phyloP scores from a whole-genome alignment of 495 filamentous ascomycete species.

The Aspergillus kassunensis region DNA sequence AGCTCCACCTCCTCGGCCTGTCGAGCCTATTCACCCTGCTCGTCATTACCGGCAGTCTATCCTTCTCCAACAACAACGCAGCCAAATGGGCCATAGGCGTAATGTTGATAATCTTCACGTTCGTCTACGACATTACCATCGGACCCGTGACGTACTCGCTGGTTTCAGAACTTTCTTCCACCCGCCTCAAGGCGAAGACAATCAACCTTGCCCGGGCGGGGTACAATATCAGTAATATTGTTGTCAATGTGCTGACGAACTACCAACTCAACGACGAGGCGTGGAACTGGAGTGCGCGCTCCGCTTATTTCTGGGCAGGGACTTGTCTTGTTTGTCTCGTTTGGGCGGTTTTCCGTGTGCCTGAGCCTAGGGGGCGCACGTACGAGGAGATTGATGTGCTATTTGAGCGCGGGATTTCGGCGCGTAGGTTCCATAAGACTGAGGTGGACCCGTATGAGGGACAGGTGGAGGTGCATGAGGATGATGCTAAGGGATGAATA shows the following conservation, averaged over 20 bases:
- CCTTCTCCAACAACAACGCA: conserved; percentile 40
- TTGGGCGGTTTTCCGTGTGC: conserved; percentile 64
- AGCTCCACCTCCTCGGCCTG: conserved; percentile 61
- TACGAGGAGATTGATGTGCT: conserved; percentile 26
- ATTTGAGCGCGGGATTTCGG: conserved; percentile 11
- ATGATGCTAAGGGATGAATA: conserved; percentile 1
- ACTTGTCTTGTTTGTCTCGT: conserved; percentile 59
- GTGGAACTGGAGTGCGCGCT: conserved; percentile 64
- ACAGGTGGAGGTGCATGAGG: conserved; percentile 8
- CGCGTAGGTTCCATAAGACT: conserved; percentile 42
- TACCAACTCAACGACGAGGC: conserved; percentile 62
- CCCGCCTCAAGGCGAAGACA: conserved; percentile 64
- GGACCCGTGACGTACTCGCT: conserved; percentile 70
- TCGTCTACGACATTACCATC: conserved; percentile 64
- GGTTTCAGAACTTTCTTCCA: conserved; percentile 62
- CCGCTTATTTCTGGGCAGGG: conserved; percentile 66
- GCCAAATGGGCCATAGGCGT: conserved; percentile 35
- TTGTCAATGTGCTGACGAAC: conserved; percentile 60
- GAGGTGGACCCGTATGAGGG: conserved; percentile 47
- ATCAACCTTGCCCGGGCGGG: conserved; percentile 57
- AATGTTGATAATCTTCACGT: conserved; percentile 61
- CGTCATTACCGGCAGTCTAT: conserved; percentile 60
- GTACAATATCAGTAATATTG: conserved; percentile 63
- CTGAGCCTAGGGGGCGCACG: conserved; percentile 51
- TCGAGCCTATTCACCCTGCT: conserved; percentile 53